These are phyloP conservation scores for Acanthamoeba castellanii DNA, from an alignment of 208 protist genomes.

Conservation along the genomic window DNA sequence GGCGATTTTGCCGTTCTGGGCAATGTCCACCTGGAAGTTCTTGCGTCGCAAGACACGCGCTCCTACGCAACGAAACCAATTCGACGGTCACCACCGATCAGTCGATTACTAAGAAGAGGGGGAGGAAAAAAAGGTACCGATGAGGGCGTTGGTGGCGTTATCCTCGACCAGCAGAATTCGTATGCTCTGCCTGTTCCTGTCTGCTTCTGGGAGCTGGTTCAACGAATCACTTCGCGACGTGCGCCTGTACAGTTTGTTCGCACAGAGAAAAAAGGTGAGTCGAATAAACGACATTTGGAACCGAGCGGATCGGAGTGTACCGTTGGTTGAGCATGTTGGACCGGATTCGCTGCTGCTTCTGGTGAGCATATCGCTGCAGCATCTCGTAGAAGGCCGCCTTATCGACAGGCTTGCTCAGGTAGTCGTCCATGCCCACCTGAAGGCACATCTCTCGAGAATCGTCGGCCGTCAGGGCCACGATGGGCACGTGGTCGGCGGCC, in stretches of 20 bases:
- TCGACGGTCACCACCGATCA: not conserved
- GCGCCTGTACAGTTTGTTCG: not conserved
- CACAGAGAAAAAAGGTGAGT: not conserved
- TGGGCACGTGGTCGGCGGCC: not conserved
- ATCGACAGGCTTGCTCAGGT: constrained; percentile 57
- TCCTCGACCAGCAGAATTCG: constrained; percentile 59
- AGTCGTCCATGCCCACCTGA: constrained; percentile 64
- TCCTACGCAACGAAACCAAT: not conserved
- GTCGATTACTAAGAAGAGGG: not conserved
- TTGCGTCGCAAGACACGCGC: constrained; percentile 51
- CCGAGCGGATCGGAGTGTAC: not conserved
- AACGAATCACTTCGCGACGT: constrained; percentile 4
- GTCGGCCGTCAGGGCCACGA: constrained; percentile 62
- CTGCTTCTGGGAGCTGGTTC: not conserved
- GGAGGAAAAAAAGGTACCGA: not conserved
- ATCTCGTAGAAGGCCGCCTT: constrained; percentile 64
- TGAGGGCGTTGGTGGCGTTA: constrained; percentile 57
- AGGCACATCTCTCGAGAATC: constrained; percentile 53
- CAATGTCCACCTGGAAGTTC: constrained; percentile 64
- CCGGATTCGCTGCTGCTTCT: constrained; percentile 20
- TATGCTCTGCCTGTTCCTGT: constrained; percentile 37
- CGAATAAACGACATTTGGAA: too few relatives aligned
- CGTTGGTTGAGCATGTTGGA: not conserved
- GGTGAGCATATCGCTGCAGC: not conserved
- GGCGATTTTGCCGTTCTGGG: constrained; percentile 54